Percentiles rank a stretch among this genome's conserved stretches.
Evolutionary conservation across 371 early-diverging fungal genomes (phyloP).

Genomic region (Zopfochytrium polystomum): DNA sequence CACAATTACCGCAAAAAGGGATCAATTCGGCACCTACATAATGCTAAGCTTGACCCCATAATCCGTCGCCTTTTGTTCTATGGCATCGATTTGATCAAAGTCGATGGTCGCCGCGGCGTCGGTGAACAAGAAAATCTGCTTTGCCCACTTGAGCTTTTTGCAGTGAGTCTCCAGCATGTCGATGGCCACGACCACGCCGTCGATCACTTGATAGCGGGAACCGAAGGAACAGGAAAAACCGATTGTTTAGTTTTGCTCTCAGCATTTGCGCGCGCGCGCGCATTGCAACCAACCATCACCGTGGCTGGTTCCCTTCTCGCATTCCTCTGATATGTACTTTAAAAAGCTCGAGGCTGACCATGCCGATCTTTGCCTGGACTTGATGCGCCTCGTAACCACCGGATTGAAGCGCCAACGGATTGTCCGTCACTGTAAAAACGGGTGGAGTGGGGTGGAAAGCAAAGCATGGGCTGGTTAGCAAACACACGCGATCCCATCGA

Average conservation of each 20-base stretch:
- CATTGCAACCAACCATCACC: slow-evolving; percentile 41
- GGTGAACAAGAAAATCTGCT: slow-evolving; percentile 64
- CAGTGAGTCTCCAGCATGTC: slow-evolving; percentile 57
- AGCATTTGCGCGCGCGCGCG: background rate
- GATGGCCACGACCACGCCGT: slow-evolving; percentile 63
- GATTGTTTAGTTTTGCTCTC: too few species aligned
- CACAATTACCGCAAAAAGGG: background rate
- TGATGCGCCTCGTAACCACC: slow-evolving; percentile 29
- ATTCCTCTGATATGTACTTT: slow-evolving; percentile 30
- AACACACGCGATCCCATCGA: background rate
- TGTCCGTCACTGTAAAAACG: slow-evolving; percentile 28
- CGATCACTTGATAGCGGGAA: slow-evolving; percentile 38
- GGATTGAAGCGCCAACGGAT: slow-evolving; percentile 18
- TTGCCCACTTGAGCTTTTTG: slow-evolving; percentile 60
- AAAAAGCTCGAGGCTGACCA: slow-evolving; percentile 34
- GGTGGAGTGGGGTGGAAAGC: background rate
- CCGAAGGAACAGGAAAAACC: too few species aligned
- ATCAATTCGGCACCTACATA: slow-evolving; percentile 46
- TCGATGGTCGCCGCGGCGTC: slow-evolving; percentile 54
- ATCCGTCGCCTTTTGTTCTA: slow-evolving; percentile 40
- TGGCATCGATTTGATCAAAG: slow-evolving; percentile 45
- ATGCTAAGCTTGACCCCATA: slow-evolving; percentile 52
- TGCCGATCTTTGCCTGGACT: slow-evolving; percentile 19
- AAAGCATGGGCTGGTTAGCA: background rate
- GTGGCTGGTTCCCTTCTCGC: slow-evolving; percentile 19